Evolutionary conservation across 768 basidiomycete genomes (phyloP), one percentile per base, ranked within the genome.

Genomic region (Lentinula guzmanii): DNA sequence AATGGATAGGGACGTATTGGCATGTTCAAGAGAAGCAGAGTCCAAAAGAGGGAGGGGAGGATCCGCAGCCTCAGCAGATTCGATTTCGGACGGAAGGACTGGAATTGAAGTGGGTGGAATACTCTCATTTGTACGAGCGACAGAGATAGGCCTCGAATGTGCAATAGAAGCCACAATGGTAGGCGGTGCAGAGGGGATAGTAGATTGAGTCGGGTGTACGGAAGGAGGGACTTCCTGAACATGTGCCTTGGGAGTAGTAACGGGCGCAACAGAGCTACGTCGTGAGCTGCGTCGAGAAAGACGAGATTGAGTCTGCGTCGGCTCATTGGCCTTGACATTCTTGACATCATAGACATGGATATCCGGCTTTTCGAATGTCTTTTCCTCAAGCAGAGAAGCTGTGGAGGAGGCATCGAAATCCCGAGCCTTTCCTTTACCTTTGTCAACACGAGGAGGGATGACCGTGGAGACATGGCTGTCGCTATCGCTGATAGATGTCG

Each of bases 281-380:
- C 45, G 60, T 58, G 62, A 58, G 31, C 60, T 65, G n/a, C 58
- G 56, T 48, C 61, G 18, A 60, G 43, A 50, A 58, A 42, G 33
- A 57, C 28, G 58, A 55, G 21, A n/a, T 45, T 7, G 56, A 54
- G 28, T 46, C 57, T 45, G 41, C 7, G 37, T 39, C 9, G 13
- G 9, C 13, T 39, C 37, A 13, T 39, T 65, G 45, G 45, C 6
- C 34, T 35, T 18, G 15, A 28, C 28, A 28, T 7, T 2, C 39
- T 52, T 70, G 56, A 76, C 66, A 63, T 84, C 78, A 61, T 76
- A 77, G 53, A 89, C 83, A 70, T 87, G 89, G 41, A 89, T 78
- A 15, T 86, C 82, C 52, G 75, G 81, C 69, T 90, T 90, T 45
- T 75, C 64, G 0, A 83, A 77, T 5, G 73, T 67, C 58, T 85